Conservation (phyloP, 805 yeast species). For the Starmerella sp. region DNA sequence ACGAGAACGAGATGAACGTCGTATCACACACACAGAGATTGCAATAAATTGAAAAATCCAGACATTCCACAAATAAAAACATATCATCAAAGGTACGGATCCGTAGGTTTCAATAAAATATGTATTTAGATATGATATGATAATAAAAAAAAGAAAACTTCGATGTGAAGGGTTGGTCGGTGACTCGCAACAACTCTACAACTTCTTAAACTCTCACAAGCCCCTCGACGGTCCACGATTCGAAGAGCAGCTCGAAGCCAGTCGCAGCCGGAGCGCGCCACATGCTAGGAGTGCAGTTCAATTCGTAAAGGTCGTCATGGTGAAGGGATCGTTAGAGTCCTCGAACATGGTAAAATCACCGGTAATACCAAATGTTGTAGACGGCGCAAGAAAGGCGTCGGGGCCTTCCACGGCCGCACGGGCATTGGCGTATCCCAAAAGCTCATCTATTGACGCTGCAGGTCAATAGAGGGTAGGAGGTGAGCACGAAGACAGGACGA, state of each 20-base stretch:
- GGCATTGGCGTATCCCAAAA: slow-evolving; percentile 18
- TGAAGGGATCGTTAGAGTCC: slow-evolving; percentile 14
- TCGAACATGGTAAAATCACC: slow-evolving; percentile 23
- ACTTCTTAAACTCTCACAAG: not conserved
- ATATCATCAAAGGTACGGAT: too few species aligned
- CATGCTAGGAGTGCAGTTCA: slow-evolving; percentile 14
- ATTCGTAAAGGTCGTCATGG: not conserved
- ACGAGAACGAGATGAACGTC: too few species aligned
- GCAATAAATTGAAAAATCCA: too few species aligned
- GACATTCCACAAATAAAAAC: too few species aligned
- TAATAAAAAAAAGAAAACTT: not conserved
- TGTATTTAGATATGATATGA: not conserved
- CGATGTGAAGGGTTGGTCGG: not conserved
- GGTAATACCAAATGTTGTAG: slow-evolving; percentile 17
- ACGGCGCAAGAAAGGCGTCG: slow-evolving; percentile 17
- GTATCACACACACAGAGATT: too few species aligned
- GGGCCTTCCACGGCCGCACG: slow-evolving; percentile 22
- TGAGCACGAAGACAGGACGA: slow-evolving; percentile 10
- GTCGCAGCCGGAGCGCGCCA: slow-evolving; percentile 24
- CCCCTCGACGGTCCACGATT: not conserved
- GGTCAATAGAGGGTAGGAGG: slow-evolving; percentile 22
- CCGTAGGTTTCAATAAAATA: not conserved
- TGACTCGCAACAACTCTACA: slow-evolving; percentile 1
- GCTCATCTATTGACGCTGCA: slow-evolving; percentile 28
- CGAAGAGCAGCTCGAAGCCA: slow-evolving; percentile 9